Conservation (phyloP, 257 asterid genomes). For the Solanum etuberosum region DNA sequence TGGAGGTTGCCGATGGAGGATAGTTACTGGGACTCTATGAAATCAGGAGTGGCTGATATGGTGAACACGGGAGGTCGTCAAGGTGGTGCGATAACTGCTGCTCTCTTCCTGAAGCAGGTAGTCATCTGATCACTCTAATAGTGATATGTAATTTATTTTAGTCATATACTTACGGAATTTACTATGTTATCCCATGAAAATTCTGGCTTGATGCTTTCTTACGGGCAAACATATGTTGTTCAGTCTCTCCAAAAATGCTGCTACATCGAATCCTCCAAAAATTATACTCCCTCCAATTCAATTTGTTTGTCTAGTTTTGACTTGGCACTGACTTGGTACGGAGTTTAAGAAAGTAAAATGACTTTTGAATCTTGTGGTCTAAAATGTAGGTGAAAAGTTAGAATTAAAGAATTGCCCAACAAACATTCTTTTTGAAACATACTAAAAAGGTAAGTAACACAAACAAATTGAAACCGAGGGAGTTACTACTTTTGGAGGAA, state of each 20-base stretch:
- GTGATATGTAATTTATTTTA: not conserved
- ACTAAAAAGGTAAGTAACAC: not conserved
- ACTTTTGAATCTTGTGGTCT: not conserved
- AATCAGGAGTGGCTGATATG: constrained; percentile 97
- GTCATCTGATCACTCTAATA: not conserved
- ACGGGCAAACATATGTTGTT: not conserved
- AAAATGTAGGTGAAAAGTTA: not conserved
- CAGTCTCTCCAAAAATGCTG: not conserved
- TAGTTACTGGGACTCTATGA: constrained; percentile 93
- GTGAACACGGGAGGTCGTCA: constrained; percentile 88
- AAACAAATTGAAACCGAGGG: not conserved
- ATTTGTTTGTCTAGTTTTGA: not conserved
- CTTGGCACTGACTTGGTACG: not conserved
- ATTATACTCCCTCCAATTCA: not conserved
- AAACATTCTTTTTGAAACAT: not conserved
- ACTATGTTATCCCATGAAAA: not conserved
- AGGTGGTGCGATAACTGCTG: constrained; percentile 94
- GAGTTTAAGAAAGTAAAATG: not conserved
- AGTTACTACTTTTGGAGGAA: not conserved
- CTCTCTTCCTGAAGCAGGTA: constrained; percentile 99
- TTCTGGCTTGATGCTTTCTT: not conserved
- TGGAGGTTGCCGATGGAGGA: constrained; percentile 99
- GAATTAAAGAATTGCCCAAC: not conserved
- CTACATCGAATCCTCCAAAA: not conserved
- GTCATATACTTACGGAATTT: not conserved